Percentiles rank a stretch among this genome's conserved stretches.
Conservation (phyloP, 2,329 filamentous ascomycete genomes). For the Fusarium torulosum region DNA sequence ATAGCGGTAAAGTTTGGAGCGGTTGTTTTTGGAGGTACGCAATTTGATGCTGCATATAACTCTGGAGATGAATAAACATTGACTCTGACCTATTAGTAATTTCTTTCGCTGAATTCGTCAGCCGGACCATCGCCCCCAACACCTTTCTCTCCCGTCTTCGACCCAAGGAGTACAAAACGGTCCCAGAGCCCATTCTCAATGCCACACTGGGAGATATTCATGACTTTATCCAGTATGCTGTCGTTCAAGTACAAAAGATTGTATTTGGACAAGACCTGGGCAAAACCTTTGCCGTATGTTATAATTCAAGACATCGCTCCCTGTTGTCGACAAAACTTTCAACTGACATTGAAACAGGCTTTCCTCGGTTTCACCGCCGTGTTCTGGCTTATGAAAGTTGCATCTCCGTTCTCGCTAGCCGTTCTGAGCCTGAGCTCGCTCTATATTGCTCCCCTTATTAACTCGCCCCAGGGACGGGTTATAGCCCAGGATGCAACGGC, state of each 20-base stretch:
- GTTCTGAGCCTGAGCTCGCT: not conserved
- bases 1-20: not conserved
- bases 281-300: conserved; percentile 1
- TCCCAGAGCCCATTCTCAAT: conserved; percentile 4
- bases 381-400: not conserved
- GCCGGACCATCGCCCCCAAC: not conserved
- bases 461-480: not conserved
- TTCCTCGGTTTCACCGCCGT: not conserved
- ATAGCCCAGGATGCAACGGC: not conserved
- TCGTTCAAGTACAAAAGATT: not conserved
- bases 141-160: conserved; percentile 1
- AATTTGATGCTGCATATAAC: not conserved
- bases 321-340: not conserved
- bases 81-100: not conserved
- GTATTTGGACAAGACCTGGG: not conserved
- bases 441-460: not conserved
- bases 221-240: not conserved
- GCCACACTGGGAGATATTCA: not conserved
- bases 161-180: not conserved
- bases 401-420: conserved; percentile 2
- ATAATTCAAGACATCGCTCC: not conserved
- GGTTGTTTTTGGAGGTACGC: conserved; percentile 1
- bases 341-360: not conserved
- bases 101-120: not conserved
- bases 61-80: not conserved